Base-by-base conservation (phyloP, 768 basidiomycete species). In the Psilocybe subaeruginosa region DNA sequence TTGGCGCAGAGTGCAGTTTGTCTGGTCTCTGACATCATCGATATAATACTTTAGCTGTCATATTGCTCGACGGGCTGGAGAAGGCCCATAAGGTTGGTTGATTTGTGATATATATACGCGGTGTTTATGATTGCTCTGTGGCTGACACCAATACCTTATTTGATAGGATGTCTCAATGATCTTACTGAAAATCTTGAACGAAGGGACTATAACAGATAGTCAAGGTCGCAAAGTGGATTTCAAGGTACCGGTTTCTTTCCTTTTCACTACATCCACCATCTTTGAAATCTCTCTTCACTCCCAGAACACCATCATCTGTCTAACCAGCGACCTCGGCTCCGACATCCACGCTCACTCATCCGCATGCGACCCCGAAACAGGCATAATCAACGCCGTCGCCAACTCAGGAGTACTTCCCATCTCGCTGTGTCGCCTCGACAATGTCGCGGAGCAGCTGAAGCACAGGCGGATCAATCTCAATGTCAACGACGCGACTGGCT, bases 201-300 rank as follows among this genome's bases (percentile, higher is more conserved):
- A 97, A 72, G 95, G 95, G 7, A 86, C 78, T 53, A 81, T 96
- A 62, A 96, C 95, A 0, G 95, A 97, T 70, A 93, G 92, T 64
- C 93, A 95, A 71, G 95, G 95, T 8, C 85, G 93, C 56, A 92
- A 93, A 71, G 90, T 97, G 2, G 93, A 95, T 72, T 96, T 97
- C 79, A 94, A 90, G 80, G 89, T 86, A 59, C 31, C 50, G 12
- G 12, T 35, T 17, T 17, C 17, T 11, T 45, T 2, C 35, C 3
- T 37, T 46, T 27, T 19, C 3, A 8, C 14, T 12, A 37, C 49
- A 33, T 9, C 37, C 47, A 23, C n/a, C 7, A 7, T 11, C 39
- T 30, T 37, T 33, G 48, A 19, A 52, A 31, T 46, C 47, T 46
- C 16, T 27, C 14, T 8, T 17, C 45, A 27, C 14, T 17, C 37